Percentiles rank a stretch among this genome's conserved stretches.
Evolutionary conservation across 768 basidiomycete genomes (phyloP).

Genomic region (Tulasnella sp.): DNA sequence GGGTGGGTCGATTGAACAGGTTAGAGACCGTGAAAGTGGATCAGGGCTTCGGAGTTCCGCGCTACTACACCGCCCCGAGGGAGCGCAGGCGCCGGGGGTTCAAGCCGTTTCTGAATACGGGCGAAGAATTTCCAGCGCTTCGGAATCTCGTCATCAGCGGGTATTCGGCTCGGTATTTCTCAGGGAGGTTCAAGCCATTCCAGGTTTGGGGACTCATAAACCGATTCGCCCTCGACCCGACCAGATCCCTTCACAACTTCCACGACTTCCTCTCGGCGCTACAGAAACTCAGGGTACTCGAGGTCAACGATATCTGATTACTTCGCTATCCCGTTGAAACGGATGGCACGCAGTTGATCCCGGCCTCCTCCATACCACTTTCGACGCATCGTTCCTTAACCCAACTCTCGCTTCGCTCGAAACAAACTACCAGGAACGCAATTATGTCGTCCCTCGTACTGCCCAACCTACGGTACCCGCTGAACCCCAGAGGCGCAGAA

Average conservation of each 20-base stretch:
- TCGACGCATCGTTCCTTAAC: background rate
- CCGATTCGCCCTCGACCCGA: slow-evolving; percentile 40
- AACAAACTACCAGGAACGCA: background rate
- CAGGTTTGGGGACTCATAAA: background rate
- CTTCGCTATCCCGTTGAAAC: background rate
- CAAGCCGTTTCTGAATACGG: background rate
- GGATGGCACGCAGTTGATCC: background rate
- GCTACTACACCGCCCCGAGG: too few species aligned
- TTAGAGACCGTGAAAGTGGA: slow-evolving; percentile 50
- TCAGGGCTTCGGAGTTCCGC: slow-evolving; percentile 33
- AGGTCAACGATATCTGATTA: background rate
- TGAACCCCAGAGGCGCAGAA: background rate
- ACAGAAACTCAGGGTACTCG: slow-evolving; percentile 33
- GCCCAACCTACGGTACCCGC: background rate
- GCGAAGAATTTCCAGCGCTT: background rate
- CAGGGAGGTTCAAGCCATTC: background rate
- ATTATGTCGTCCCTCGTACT: background rate
- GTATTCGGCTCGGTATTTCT: background rate
- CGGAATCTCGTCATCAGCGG: background rate
- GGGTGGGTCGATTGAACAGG: slow-evolving; percentile 52
- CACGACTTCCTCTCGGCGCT: slow-evolving; percentile 60
- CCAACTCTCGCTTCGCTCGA: background rate
- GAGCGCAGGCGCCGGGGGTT: slow-evolving; percentile 33
- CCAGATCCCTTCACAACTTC: slow-evolving; percentile 66
- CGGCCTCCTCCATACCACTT: background rate